Evolutionary conservation across 2,329 filamentous ascomycete genomes (phyloP).

Genomic region (Pezicula radicicola): DNA sequence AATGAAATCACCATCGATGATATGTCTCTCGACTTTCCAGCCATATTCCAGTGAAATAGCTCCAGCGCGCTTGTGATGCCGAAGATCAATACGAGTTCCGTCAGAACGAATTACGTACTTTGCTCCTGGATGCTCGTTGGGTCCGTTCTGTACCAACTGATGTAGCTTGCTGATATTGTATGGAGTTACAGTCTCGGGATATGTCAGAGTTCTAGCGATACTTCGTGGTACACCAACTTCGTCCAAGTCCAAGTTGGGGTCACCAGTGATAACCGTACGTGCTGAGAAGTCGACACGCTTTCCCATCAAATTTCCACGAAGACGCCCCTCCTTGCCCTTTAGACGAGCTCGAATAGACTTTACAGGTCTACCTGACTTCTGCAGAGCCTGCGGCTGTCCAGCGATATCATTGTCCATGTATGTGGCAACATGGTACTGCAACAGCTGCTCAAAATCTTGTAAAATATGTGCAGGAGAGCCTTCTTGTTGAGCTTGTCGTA

Average conservation of each 20-base stretch:
- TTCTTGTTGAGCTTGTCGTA: conserved; percentile 85
- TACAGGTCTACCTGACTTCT: conserved; percentile 94
- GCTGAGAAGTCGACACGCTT: conserved; percentile 99
- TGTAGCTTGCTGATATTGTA: conserved; percentile 97
- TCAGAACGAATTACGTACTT: conserved; percentile 95
- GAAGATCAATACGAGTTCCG: conserved; percentile 90
- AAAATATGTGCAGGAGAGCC: conserved; percentile 90
- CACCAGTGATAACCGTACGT: conserved; percentile 98
- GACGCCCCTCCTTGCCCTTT: conserved; percentile 98
- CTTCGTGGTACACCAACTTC: conserved; percentile 95
- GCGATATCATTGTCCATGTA: conserved; percentile 99
- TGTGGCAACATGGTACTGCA: conserved; percentile 97
- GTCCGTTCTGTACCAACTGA: conserved; percentile 85
- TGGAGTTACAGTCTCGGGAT: conserved; percentile 94
- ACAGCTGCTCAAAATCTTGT: conserved; percentile 82
- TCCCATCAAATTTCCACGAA: conserved; percentile 98
- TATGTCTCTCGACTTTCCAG: conserved; percentile 97
- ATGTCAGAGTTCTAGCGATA: conserved; percentile 90
- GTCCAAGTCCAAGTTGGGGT: conserved; percentile 92
- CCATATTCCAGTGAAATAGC: conserved; percentile 89
- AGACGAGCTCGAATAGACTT: conserved; percentile 95
- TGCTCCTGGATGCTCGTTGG: conserved; percentile 91
- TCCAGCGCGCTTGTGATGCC: conserved; percentile 84
- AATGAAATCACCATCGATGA: conserved; percentile 95
- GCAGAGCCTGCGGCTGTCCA: conserved; percentile 87